These are phyloP conservation scores for Gaultheria prostrata DNA, from an alignment of 148 eudicot genomes.

Conservation along the genomic window DNA sequence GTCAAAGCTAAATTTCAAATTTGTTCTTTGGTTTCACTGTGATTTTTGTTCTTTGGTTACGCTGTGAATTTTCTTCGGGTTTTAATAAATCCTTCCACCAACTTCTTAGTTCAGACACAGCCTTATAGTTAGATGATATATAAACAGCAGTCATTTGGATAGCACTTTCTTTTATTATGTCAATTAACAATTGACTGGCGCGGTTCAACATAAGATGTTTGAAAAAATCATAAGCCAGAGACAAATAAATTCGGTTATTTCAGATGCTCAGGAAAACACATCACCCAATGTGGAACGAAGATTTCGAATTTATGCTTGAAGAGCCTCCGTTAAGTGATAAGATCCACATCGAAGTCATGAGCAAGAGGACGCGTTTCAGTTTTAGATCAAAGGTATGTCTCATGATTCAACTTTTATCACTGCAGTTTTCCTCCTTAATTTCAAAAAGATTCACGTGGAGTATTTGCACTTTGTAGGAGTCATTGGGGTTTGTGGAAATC, in stretches of 20 bases:
- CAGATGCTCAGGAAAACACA: slow-evolving; percentile 56
- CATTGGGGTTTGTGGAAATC: slow-evolving; percentile 72
- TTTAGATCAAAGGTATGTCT: slow-evolving; percentile 58
- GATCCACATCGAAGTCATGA: slow-evolving; percentile 62
- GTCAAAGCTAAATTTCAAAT: not conserved
- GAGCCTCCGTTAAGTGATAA: slow-evolving; percentile 72
- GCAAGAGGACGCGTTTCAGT: slow-evolving; percentile 56
- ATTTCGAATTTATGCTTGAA: slow-evolving; percentile 70
- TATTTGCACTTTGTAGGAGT: slow-evolving; percentile 46
- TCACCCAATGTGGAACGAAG: slow-evolving; percentile 82
- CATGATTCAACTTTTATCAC: not conserved
- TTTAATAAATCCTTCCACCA: not conserved
- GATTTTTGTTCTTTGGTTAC: not conserved
- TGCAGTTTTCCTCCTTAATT: not conserved
- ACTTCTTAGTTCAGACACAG: not conserved
- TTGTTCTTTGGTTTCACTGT: not conserved
- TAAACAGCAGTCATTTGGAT: not conserved
- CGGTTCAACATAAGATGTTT: not conserved
- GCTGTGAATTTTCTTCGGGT: not conserved
- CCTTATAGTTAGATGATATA: not conserved
- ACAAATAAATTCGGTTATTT: slow-evolving; percentile 6
- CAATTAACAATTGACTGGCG: not conserved
- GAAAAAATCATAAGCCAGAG: not conserved
- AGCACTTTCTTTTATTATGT: not conserved
- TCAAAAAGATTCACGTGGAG: not conserved